phyloP scores from a whole-genome alignment of 768 basidiomycete genomes.

The Tricholoma sp. region DNA sequence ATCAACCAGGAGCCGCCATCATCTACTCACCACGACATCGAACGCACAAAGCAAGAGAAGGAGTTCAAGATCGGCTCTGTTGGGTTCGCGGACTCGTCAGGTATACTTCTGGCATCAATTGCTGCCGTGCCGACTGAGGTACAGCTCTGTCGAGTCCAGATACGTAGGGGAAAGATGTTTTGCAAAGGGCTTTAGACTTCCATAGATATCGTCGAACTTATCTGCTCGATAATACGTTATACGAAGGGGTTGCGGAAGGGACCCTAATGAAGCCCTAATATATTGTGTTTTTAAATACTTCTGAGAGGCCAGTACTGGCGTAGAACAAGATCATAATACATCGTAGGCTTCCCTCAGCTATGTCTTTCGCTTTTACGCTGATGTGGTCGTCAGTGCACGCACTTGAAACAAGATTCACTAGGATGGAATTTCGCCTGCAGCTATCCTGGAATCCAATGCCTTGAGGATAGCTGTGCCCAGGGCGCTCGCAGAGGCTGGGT shows the following conservation, averaged over 20 bases:
- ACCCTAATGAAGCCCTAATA: too few relatives aligned
- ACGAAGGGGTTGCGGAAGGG: too few relatives aligned
- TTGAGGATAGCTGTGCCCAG: slow-evolving; percentile 55
- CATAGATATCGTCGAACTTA: too few relatives aligned
- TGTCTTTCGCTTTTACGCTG: neutral
- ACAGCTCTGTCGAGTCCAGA: slow-evolving; percentile 69
- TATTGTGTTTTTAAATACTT: too few relatives aligned
- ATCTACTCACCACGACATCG: slow-evolving; percentile 41
- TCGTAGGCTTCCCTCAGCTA: too few relatives aligned
- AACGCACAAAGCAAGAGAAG: slow-evolving; percentile 66
- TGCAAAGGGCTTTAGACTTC: slow-evolving; percentile 54
- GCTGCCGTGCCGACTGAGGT: slow-evolving; percentile 74
- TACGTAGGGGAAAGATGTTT: slow-evolving; percentile 60
- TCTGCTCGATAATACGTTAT: too few relatives aligned
- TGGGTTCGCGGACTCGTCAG: slow-evolving; percentile 78
- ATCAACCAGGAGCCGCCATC: slow-evolving; percentile 70
- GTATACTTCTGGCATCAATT: slow-evolving; percentile 61
- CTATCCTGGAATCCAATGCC: slow-evolving; percentile 28
- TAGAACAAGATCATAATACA: too few relatives aligned
- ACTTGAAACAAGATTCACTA: too few relatives aligned
- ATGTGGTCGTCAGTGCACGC: neutral
- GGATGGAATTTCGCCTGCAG: neutral
- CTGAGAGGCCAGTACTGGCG: too few relatives aligned
- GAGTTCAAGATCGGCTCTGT: slow-evolving; percentile 91
- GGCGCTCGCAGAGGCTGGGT: slow-evolving; percentile 59